Conservation (phyloP, 352 stramenopile genomes). For the Phytophthora sansomeana region DNA sequence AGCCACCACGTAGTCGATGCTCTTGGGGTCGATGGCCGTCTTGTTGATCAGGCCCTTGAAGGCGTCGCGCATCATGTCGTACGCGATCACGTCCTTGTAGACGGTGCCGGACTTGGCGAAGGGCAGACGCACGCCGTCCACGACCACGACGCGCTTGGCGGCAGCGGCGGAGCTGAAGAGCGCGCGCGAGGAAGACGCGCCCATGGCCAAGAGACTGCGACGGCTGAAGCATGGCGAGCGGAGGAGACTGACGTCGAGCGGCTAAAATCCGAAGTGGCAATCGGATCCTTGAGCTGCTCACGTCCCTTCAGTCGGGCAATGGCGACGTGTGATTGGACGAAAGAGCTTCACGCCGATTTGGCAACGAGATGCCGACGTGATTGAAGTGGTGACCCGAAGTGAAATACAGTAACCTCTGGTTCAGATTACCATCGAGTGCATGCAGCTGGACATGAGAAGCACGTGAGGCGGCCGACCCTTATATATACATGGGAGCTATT, state of each 20-base stretch:
- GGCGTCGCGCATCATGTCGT: constrained; percentile 97
- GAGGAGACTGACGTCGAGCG: constrained; percentile 1
- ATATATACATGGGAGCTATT: constrained; percentile 19
- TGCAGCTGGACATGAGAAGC: no score
- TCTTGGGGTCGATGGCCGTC: constrained; percentile 94
- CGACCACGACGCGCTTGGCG: constrained; percentile 90
- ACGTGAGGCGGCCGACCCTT: not conserved
- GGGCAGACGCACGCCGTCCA: constrained; percentile 94
- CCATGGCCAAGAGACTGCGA: constrained; percentile 23
- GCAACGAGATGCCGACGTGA: constrained; percentile 23
- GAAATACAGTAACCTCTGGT: not conserved
- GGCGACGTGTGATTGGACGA: constrained; percentile 26
- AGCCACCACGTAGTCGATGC: constrained; percentile 97
- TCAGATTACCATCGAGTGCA: no score
- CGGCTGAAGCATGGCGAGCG: constrained; percentile 39
- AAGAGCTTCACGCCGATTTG: constrained; percentile 25
- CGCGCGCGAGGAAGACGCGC: constrained; percentile 41
- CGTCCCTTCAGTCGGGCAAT: constrained; percentile 18
- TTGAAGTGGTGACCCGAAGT: constrained; percentile 16
- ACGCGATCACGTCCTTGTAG: constrained; percentile 97
- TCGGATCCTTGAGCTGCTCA: constrained; percentile 8
- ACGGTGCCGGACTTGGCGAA: constrained; percentile 96
- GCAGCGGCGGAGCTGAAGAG: constrained; percentile 25
- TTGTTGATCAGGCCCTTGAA: constrained; percentile 97
- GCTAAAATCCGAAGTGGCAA: constrained; percentile 40